Conservation (phyloP, 257 asterid species). For the Fraxinus anomala region DNA sequence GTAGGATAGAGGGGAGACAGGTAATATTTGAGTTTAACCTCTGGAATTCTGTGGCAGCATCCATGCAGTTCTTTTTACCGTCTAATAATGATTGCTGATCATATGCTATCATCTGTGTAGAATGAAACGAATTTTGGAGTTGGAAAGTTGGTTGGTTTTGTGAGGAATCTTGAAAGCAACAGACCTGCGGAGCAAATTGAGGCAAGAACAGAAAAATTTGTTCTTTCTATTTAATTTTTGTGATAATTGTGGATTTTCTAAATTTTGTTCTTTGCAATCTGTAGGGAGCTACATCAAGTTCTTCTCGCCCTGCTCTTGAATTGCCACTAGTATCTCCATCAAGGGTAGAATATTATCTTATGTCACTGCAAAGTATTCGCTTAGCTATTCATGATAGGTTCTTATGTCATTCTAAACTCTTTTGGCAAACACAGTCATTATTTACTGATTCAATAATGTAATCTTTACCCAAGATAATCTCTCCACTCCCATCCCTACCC, state of each 20-base stretch:
- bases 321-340: conserved; percentile 57
- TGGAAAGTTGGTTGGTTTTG: conserved; percentile 55
- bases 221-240: conserved; percentile 18
- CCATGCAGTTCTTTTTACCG: conserved; percentile 2
- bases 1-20: conserved; percentile 84
- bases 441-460: too few relatives aligned
- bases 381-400: background rate
- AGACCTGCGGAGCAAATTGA: conserved; percentile 53
- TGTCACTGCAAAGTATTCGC: conserved; percentile 13
- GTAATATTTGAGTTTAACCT: conserved; percentile 32
- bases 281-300: conserved; percentile 59
- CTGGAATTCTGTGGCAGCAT: conserved; percentile 9
- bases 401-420: background rate
- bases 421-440: too few relatives aligned
- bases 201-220: conserved; percentile 46
- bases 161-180: conserved; percentile 43
- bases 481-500: too few relatives aligned
- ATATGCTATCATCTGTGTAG: conserved; percentile 40
- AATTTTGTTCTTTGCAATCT: conserved; percentile 18
- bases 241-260: conserved; percentile 9
- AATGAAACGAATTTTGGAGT: conserved; percentile 57
- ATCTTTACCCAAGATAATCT: too few relatives aligned
- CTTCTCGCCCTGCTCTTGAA: conserved; percentile 63
- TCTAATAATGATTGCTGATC: conserved; percentile 7
- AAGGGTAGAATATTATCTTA: conserved; percentile 52